phyloP scores from a whole-genome alignment of 2,329 filamentous ascomycete genomes.

The Aspergillus versicolor region DNA sequence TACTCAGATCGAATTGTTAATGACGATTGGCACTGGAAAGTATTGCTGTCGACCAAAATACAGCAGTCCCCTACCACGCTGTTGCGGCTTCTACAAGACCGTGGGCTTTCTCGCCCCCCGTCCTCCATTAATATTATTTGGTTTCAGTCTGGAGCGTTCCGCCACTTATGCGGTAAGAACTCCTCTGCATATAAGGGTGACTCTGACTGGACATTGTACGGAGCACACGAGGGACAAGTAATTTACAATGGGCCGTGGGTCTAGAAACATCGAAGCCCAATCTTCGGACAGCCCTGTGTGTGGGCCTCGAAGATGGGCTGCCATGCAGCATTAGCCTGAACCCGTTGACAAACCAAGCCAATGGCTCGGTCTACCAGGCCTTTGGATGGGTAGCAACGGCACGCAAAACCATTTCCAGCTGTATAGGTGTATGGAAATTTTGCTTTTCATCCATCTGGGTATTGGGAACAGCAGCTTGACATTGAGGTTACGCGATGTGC shows the following conservation, averaged over 20 bases:
- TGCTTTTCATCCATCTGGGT: background rate
- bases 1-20: background rate
- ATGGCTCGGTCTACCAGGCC: background rate
- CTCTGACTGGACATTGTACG: background rate
- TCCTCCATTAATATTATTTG: background rate
- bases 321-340: background rate
- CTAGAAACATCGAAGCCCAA: background rate
- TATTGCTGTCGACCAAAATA: background rate
- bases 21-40: background rate
- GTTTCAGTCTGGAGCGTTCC: background rate
- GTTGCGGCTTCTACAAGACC: too few relatives aligned
- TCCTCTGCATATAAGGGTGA: background rate
- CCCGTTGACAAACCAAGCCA: background rate
- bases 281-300: background rate
- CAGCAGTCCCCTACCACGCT: background rate
- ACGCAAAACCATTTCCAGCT: background rate
- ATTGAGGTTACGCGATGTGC: conserved; percentile 1
- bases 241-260: background rate
- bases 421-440: background rate
- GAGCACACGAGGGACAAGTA: background rate
- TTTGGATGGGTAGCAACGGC: background rate
- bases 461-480: background rate
- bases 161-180: background rate
- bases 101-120: too few relatives aligned
- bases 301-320: background rate